Evolutionary conservation across 1,284 basidiomycete genomes (phyloP).

Genomic region (Schizophyllum amplum): DNA sequence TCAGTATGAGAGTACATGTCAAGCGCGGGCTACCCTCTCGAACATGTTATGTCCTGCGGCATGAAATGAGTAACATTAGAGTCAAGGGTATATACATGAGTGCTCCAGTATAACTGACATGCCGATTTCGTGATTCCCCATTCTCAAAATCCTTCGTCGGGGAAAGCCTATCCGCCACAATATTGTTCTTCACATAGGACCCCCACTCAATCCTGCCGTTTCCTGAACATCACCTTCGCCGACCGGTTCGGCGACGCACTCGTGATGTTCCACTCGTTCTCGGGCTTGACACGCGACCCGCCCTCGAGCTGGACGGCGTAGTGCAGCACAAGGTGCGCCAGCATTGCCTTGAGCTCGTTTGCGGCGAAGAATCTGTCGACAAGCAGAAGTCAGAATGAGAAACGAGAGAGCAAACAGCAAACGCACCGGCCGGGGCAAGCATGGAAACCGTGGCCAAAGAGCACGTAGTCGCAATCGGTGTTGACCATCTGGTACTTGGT

Average conservation of each 20-base stretch:
- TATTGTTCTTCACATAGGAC: too few relatives aligned
- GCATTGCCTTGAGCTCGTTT: constrained; percentile 11
- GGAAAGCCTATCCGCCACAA: too few relatives aligned
- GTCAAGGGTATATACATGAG: too few relatives aligned
- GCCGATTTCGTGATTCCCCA: too few relatives aligned
- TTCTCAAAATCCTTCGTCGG: too few relatives aligned
- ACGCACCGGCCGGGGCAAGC: constrained; percentile 8
- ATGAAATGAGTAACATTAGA: too few relatives aligned
- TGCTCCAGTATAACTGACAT: too few relatives aligned
- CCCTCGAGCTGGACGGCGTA: constrained; percentile 12
- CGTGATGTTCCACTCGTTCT: constrained; percentile 7
- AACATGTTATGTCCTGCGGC: too few relatives aligned
- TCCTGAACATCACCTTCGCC: constrained; percentile 9
- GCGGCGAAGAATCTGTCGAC: constrained; percentile 10
- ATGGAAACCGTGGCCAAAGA: constrained; percentile 10
- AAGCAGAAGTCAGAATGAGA: neutral
- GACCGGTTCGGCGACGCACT: constrained; percentile 6
- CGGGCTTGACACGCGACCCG: constrained; percentile 5
- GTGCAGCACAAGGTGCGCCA: constrained; percentile 12
- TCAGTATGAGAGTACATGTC: too few relatives aligned
- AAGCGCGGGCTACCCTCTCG: too few relatives aligned
- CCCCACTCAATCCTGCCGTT: constrained; percentile 5
- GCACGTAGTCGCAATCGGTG: constrained; percentile 7
- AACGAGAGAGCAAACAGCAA: neutral
- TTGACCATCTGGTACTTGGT: constrained; percentile 5